Conservation (phyloP, 306 rosid genomes). For the Vigna reflexopilosa region DNA sequence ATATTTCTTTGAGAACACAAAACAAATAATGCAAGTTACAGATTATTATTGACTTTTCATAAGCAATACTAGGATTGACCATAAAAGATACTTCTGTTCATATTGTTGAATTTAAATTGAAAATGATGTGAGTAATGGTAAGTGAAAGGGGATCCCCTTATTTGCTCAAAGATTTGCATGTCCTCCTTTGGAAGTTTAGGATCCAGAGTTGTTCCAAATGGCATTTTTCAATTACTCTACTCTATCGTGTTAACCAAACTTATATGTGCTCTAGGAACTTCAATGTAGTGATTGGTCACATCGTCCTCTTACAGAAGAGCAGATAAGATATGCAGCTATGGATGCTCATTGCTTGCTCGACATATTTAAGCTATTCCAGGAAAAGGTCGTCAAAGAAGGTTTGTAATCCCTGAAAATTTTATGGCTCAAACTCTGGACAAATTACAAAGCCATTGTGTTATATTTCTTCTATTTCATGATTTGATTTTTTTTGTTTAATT, state of each 20-base stretch:
- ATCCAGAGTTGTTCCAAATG: constrained; percentile 34
- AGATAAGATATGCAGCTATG: constrained; percentile 83
- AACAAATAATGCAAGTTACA: constrained; percentile 35
- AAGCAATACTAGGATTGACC: constrained; percentile 38
- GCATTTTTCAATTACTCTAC: constrained; percentile 36
- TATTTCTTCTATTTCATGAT: constrained; percentile 21
- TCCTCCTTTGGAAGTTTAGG: constrained; percentile 41
- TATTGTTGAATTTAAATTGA: constrained; percentile 25
- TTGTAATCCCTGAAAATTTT: constrained; percentile 43
- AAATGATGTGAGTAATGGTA: constrained; percentile 26
- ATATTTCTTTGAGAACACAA: constrained; percentile 37
- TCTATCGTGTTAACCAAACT: constrained; percentile 49
- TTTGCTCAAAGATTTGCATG: constrained; percentile 10
- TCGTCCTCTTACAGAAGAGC: constrained; percentile 95
- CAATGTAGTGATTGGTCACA: constrained; percentile 99
- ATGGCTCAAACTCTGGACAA: constrained; percentile 26
- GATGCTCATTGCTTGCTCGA: constrained; percentile 96
- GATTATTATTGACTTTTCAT: constrained; percentile 24
- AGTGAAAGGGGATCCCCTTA: constrained; percentile 28
- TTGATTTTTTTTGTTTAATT: constrained; percentile 15
- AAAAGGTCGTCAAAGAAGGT: constrained; percentile 76
- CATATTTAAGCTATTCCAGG: constrained; percentile 73
- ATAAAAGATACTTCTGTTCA: constrained; percentile 1
- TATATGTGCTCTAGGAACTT: constrained; percentile 79
- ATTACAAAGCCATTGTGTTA: constrained; percentile 14